Evolutionary conservation across 495 filamentous ascomycete genomes (phyloP).

Genomic region (Neurospora africana): DNA sequence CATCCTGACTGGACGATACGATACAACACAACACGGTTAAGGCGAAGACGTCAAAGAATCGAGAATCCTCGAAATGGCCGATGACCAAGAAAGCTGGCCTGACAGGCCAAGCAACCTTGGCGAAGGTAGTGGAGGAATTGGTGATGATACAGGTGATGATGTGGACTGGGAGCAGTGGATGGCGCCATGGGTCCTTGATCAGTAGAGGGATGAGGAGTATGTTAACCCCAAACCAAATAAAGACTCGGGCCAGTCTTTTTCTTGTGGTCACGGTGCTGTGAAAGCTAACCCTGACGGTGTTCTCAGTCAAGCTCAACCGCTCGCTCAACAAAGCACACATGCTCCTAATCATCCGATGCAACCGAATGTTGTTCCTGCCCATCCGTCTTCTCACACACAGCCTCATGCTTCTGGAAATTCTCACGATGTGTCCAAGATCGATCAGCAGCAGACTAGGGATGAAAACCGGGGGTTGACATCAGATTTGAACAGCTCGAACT

Average conservation of each 20-base stretch:
- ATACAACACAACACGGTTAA: background rate
- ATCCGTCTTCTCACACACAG: background rate
- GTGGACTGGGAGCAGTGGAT: background rate
- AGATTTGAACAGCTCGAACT: background rate
- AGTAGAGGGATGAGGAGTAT: background rate
- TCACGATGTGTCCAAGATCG: background rate
- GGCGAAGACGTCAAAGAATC: background rate
- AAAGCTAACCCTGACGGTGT: background rate
- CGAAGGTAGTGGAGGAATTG: background rate
- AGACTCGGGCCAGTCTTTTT: background rate
- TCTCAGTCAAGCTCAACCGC: background rate
- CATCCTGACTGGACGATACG: background rate
- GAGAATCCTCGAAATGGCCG: background rate
- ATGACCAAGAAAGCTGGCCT: background rate
- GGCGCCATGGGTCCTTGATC: background rate
- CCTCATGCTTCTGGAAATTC: background rate
- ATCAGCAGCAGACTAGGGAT: background rate
- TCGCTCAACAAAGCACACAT: background rate
- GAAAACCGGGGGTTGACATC: background rate
- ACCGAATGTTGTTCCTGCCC: background rate
- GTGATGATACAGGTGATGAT: background rate
- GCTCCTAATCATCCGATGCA: background rate
- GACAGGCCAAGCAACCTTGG: background rate
- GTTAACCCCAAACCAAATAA: background rate
- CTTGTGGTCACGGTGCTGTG: background rate